These are phyloP conservation scores for Fusarium nanum DNA, from an alignment of 2,329 filamentous ascomycete species.

Conservation along the genomic window DNA sequence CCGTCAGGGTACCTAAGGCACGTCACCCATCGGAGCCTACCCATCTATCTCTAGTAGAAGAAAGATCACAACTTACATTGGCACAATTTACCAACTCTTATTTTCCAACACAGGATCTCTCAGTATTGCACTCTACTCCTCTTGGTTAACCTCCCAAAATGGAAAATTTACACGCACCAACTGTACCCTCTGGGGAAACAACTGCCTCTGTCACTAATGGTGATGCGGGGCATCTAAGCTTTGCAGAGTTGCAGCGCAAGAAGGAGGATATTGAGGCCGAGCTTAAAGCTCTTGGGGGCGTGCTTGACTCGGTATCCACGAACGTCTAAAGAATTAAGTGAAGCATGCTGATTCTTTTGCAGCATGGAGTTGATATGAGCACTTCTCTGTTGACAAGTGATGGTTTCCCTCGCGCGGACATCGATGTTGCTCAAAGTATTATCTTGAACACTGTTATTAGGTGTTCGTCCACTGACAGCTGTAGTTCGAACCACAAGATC, in stretches of 20 bases:
- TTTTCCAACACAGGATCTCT: neutral
- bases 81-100: slow-evolving; percentile 5
- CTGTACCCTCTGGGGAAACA: slow-evolving; percentile 78
- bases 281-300: slow-evolving; percentile 82
- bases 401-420: slow-evolving; percentile 91
- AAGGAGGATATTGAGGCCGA: slow-evolving; percentile 90
- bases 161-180: slow-evolving; percentile 69
- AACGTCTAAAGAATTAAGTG: neutral
- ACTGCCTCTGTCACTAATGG: slow-evolving; percentile 71
- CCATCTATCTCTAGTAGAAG: slow-evolving; percentile 2
- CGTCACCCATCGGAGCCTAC: slow-evolving; percentile 42
- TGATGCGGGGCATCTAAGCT: slow-evolving; percentile 71
- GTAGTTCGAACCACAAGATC: slow-evolving; percentile 91
- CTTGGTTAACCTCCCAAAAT: slow-evolving; percentile 51
- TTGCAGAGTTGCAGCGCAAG: slow-evolving; percentile 83
- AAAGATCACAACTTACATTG: slow-evolving; percentile 7
- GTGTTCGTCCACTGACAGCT: slow-evolving; percentile 29
- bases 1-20: slow-evolving; percentile 12
- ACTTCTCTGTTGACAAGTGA: slow-evolving; percentile 88
- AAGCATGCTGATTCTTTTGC: slow-evolving; percentile 38
- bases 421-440: slow-evolving; percentile 93
- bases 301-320: slow-evolving; percentile 83
- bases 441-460: slow-evolving; percentile 34
- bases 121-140: slow-evolving; percentile 2
- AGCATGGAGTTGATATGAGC: slow-evolving; percentile 95